Base-by-base conservation (phyloP, 2,329 filamentous ascomycete species). In the Furcasterigmium sp. region DNA sequence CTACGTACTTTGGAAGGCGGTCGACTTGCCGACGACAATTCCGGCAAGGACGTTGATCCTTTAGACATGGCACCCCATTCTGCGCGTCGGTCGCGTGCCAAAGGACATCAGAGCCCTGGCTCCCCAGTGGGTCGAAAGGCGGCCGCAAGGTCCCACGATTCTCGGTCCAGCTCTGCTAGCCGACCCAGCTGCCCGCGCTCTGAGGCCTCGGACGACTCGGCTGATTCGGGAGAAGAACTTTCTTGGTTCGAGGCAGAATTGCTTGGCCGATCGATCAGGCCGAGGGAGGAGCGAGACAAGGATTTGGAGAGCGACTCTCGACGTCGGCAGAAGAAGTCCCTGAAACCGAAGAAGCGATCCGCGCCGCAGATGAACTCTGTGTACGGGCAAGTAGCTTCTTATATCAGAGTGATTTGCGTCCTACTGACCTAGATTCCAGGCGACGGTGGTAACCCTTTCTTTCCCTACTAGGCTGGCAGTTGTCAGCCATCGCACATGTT, bases 191-290 rank as follows among this genome's bases (percentile, higher is more conserved):
- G 7, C 11, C 23, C 46, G 26, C 48, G 46, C 18, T 45, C 46
- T 26, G n/a, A 7, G 32, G 41, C n/a, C 11, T 49, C 47, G 14
- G 39, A 45, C 17, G 41, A 45, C 7, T 49, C 47, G 29, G 39
- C 23, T 14, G 39, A 39, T 5, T 46, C 48, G 8, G 41, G 23
- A 11, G 42, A 20, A 14, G 63, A 64, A 8, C 48, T 67, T 34
- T 62, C 64, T 44, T 66, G 61, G 7, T 47, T 67, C 9, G 64
- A 67, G 46, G 63, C 63, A 3, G 64, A 66, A 42, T 57, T 67
- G 2, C 49, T 67, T 1, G 64, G 64, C 26, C 54, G 58, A 10
- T 53, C 63, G 11, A 46, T 48, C 6, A 65, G 61, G 46, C 19
- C 39, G 5, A 48, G 46, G 17, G 52, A 55, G 14, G 61, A n/a